Percentiles rank a stretch among this genome's conserved stretches.
These are phyloP conservation scores for Dendrobium officinale DNA, from an alignment of 106 monocot genomes.

Conservation along the genomic window DNA sequence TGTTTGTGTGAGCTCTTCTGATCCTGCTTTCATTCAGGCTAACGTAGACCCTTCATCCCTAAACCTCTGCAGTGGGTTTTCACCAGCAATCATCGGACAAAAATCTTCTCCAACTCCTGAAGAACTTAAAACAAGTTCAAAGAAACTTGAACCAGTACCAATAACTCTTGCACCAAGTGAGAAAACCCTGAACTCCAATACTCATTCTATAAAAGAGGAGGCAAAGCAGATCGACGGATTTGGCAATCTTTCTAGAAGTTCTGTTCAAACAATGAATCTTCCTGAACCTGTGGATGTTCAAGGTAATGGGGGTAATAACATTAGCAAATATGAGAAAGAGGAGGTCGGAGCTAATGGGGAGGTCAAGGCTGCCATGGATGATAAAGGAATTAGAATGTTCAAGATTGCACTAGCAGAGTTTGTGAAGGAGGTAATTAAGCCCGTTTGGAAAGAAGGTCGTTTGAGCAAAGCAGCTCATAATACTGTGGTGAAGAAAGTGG, in stretches of 20 bases:
- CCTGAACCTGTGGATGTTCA: background rate
- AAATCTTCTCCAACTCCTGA: background rate
- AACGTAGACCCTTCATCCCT: background rate
- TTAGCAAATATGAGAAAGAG: background rate
- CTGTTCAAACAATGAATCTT: background rate
- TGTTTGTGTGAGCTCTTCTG: background rate
- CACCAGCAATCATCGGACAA: background rate
- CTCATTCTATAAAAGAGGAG: background rate
- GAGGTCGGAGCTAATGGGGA: background rate
- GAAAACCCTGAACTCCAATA: background rate
- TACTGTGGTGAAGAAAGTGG: constrained; percentile 54
- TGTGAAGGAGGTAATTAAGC: constrained; percentile 44
- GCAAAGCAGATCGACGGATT: background rate
- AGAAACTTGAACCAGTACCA: background rate
- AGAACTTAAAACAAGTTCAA: background rate
- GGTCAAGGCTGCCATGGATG: constrained; percentile 8
- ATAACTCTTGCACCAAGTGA: background rate
- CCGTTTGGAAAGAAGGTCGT: constrained; percentile 47
- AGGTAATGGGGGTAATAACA: background rate
- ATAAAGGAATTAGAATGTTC: constrained; percentile 29
- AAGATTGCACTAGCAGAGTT: constrained; percentile 46
- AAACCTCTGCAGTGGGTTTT: background rate
- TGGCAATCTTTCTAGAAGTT: too few relatives aligned
- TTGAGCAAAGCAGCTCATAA: constrained; percentile 56
- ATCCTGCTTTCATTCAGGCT: background rate